A percentile compares a stretch with the other conserved stretches of the same genome.
These are phyloP conservation scores for Kwoniella heveanensis DNA, from an alignment of 768 basidiomycete genomes.

Conservation along the genomic window DNA sequence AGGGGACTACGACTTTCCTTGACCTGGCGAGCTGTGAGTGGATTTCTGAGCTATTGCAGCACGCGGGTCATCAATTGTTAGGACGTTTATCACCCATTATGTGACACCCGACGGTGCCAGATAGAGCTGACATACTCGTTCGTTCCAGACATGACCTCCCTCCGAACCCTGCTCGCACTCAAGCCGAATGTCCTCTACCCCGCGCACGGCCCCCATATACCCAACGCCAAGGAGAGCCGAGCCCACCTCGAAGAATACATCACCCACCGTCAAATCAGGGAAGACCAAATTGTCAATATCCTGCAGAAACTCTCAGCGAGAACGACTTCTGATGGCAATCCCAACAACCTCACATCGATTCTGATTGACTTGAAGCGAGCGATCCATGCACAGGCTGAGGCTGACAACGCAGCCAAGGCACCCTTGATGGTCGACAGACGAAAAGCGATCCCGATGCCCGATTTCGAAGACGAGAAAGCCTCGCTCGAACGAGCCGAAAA, in stretches of 20 bases:
- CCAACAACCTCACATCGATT: background rate
- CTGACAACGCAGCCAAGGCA: conserved; percentile 12
- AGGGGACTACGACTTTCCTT: conserved; percentile 86
- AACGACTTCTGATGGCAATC: too few species aligned
- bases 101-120: too few species aligned
- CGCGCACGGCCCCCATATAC: conserved; percentile 80
- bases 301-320: conserved; percentile 14
- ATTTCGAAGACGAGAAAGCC: conserved; percentile 18
- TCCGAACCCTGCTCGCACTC: conserved; percentile 44
- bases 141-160: conserved; percentile 48
- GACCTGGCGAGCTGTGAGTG: conserved; percentile 66
- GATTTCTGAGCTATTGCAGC: background rate
- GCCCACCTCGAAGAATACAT: conserved; percentile 72
- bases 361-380: conserved; percentile 20
- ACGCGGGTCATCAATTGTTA: too few species aligned
- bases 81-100: too few species aligned
- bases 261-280: conserved; percentile 75
- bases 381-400: conserved; percentile 16
- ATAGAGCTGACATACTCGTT: background rate
- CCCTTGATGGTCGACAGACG: conserved; percentile 19
- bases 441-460: conserved; percentile 8
- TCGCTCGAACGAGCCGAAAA: conserved; percentile 3
- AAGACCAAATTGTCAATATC: conserved; percentile 68
- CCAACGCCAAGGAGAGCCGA: conserved; percentile 60
- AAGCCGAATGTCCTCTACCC: conserved; percentile 67